Percentiles rank a stretch among this genome's conserved stretches.
Evolutionary conservation across 352 stramenopile genomes (phyloP).

Genomic region (Blastocystis sp.): DNA sequence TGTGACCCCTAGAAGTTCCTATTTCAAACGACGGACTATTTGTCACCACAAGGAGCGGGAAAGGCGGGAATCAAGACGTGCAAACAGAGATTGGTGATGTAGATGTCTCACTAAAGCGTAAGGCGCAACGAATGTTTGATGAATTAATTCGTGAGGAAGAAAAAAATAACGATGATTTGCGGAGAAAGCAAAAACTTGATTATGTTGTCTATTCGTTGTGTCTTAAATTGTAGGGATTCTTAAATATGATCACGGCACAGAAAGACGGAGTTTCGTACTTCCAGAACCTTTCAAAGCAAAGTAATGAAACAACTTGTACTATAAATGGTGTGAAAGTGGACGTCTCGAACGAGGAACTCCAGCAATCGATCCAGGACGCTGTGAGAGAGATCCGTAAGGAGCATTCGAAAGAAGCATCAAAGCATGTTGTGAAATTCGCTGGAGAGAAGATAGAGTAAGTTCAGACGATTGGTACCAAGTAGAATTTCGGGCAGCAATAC

Average conservation of each 20-base stretch:
- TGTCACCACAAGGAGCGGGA: constrained; percentile 55
- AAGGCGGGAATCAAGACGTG: background rate
- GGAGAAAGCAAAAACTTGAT: constrained; percentile 15
- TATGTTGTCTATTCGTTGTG: background rate
- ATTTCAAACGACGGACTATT: constrained; percentile 50
- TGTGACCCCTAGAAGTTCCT: background rate
- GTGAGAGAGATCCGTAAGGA: background rate
- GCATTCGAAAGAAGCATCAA: constrained; percentile 64
- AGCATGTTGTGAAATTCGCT: constrained; percentile 75
- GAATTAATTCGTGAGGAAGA: constrained; percentile 20
- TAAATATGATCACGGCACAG: background rate
- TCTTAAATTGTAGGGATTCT: background rate
- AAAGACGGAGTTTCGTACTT: background rate
- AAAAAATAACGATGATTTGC: background rate
- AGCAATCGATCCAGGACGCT: background rate
- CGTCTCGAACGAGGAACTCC: background rate
- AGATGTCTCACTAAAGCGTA: constrained; percentile 8
- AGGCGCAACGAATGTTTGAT: constrained; percentile 14
- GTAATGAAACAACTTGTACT: background rate
- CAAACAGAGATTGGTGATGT: background rate
- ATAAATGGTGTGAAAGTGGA: background rate
- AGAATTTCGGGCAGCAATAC: constrained; percentile 62
- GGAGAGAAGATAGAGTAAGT: constrained; percentile 73
- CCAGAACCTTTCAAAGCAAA: background rate
- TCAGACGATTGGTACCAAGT: background rate